Conservation (phyloP, 805 yeast species). For the Saccharomyces mikatae region DNA sequence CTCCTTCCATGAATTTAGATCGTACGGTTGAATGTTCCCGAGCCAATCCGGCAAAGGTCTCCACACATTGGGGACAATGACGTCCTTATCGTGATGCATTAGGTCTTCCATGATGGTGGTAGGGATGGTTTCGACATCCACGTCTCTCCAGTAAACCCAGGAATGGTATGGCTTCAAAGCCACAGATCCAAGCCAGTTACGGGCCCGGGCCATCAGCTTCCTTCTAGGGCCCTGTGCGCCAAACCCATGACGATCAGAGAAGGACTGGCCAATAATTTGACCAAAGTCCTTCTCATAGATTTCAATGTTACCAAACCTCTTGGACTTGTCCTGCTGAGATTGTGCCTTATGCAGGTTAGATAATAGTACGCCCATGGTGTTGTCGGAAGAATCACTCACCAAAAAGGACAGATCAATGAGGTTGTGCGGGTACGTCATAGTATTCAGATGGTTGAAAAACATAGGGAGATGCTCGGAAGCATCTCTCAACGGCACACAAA, state of each 20-base stretch:
- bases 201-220: conserved; percentile 89
- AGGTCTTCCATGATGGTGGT: conserved; percentile 79
- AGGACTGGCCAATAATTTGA: conserved; percentile 85
- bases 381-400: conserved; percentile 85
- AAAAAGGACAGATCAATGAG: conserved; percentile 76
- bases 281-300: conserved; percentile 90
- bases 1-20: conserved; percentile 80
- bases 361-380: conserved; percentile 65
- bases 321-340: conserved; percentile 47
- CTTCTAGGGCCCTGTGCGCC: conserved; percentile 94
- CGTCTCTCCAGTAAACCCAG: conserved; percentile 97
- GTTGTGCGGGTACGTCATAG: conserved; percentile 80
- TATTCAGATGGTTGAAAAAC: conserved; percentile 75
- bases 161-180: conserved; percentile 88
- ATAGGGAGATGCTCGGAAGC: conserved; percentile 85
- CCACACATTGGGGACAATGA: conserved; percentile 93
- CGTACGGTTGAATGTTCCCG: conserved; percentile 79
- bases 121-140: conserved; percentile 90
- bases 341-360: conserved; percentile 56
- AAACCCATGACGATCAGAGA: conserved; percentile 89
- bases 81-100: conserved; percentile 86
- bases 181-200: conserved; percentile 86
- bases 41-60: conserved; percentile 82
- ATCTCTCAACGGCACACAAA: conserved; percentile 86
- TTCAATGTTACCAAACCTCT: conserved; percentile 76